These are phyloP conservation scores for Stropharia rugosoannulata DNA, from an alignment of 768 basidiomycete genomes.

Conservation along the genomic window DNA sequence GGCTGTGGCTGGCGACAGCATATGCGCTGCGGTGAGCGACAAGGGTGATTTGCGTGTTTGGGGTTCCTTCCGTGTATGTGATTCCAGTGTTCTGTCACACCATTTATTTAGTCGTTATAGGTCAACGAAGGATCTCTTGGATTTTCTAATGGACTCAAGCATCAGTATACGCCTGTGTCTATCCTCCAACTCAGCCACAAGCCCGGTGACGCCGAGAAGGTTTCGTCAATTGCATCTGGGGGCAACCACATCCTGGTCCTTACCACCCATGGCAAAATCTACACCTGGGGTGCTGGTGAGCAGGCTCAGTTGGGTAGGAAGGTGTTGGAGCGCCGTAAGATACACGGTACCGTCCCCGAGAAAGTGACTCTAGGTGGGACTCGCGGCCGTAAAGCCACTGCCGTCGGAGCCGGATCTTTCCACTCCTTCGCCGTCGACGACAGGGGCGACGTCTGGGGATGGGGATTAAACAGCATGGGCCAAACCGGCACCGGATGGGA, in stretches of 20 bases:
- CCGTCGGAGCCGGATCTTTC: slow-evolving; percentile 78
- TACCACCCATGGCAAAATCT: slow-evolving; percentile 85
- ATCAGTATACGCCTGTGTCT: slow-evolving; percentile 65
- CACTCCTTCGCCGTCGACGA: slow-evolving; percentile 92
- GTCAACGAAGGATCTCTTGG: slow-evolving; percentile 83
- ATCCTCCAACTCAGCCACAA: slow-evolving; percentile 61
- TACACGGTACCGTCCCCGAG: slow-evolving; percentile 87
- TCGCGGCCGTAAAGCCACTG: slow-evolving; percentile 56
- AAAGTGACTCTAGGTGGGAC: slow-evolving; percentile 68
- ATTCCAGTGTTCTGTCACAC: slow-evolving; percentile 1
- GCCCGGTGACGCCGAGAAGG: slow-evolving; percentile 67
- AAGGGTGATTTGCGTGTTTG: slow-evolving; percentile 84
- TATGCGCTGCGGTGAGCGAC: slow-evolving; percentile 80
- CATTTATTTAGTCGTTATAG: slow-evolving; percentile 31
- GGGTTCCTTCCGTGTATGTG: slow-evolving; percentile 83
- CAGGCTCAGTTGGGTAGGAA: slow-evolving; percentile 90
- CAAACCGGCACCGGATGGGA: slow-evolving; percentile 66
- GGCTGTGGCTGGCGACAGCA: slow-evolving; percentile 83
- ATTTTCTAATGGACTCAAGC: slow-evolving; percentile 65
- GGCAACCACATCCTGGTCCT: slow-evolving; percentile 89
- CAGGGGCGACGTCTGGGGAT: slow-evolving; percentile 82
- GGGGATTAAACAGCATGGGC: slow-evolving; percentile 94
- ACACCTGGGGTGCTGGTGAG: slow-evolving; percentile 89
- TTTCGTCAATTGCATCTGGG: slow-evolving; percentile 76
- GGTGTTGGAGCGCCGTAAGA: slow-evolving; percentile 84